A percentile compares a stretch with the other conserved stretches of the same genome.
Evolutionary conservation across 352 stramenopile species (phyloP).

Genomic region (Globisporangium spinosum): DNA sequence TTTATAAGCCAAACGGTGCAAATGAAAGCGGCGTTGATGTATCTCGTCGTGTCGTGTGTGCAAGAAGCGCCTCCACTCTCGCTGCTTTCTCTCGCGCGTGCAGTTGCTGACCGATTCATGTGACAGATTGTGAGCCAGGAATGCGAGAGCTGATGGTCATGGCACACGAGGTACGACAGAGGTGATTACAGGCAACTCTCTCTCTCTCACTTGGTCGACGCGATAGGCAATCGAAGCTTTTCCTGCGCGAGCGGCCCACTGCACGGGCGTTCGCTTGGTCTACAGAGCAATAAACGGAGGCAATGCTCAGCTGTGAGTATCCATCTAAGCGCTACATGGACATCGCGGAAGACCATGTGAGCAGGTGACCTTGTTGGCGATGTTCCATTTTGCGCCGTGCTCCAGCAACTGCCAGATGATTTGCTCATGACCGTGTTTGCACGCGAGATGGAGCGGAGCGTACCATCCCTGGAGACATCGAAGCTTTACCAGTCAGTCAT

Average conservation of each 20-base stretch:
- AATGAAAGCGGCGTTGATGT: slow-evolving; percentile 22
- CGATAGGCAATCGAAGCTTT: slow-evolving; percentile 72
- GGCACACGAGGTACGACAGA: background rate
- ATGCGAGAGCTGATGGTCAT: background rate
- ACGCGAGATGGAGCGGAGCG: slow-evolving; percentile 70
- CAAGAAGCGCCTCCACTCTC: slow-evolving; percentile 8
- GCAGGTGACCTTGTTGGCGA: slow-evolving; percentile 46
- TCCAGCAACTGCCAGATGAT: slow-evolving; percentile 65
- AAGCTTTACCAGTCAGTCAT: background rate
- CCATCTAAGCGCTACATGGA: background rate
- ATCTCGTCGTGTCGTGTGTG: background rate
- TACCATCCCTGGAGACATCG: slow-evolving; percentile 60
- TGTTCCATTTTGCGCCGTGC: slow-evolving; percentile 52
- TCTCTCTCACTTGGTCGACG: slow-evolving; percentile 50
- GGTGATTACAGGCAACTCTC: background rate
- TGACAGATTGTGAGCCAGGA: background rate
- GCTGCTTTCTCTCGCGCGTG: slow-evolving; percentile 38
- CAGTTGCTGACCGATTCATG: slow-evolving; percentile 32
- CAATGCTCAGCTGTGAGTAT: too few species aligned
- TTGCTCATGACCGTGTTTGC: slow-evolving; percentile 55
- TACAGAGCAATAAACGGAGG: slow-evolving; percentile 8
- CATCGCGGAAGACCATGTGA: too few species aligned
- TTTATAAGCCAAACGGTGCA: slow-evolving; percentile 46
- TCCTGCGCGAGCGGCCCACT: slow-evolving; percentile 63
- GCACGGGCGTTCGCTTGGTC: slow-evolving; percentile 62